Evolutionary conservation across 192 early-diverging fungal genomes (phyloP).

Genomic region (Pecoramyces ruminantium): DNA sequence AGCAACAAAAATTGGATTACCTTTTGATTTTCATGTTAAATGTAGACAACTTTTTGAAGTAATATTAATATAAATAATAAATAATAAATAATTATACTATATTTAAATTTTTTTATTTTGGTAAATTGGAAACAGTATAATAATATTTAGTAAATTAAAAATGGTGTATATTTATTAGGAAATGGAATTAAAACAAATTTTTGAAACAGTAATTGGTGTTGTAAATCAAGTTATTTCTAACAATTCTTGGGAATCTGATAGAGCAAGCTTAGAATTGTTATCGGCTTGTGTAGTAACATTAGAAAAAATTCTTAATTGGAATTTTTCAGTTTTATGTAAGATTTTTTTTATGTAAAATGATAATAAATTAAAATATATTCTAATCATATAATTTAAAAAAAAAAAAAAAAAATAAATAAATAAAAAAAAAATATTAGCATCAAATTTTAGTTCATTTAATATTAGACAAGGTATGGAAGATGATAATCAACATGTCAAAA

Average conservation of each 20-base stretch:
- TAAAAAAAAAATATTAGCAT: not conserved
- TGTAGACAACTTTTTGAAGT: constrained; percentile 47
- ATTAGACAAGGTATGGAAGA: not conserved
- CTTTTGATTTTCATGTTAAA: constrained; percentile 47
- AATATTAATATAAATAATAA: no score
- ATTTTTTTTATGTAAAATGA: no score
- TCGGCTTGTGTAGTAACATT: constrained; percentile 8
- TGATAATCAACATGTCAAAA: not conserved
- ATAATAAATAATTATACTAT: no score
- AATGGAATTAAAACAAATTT: constrained; percentile 22
- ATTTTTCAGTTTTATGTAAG: constrained; percentile 18
- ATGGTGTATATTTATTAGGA: constrained; percentile 4
- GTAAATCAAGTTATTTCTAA: constrained; percentile 21
- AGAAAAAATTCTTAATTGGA: constrained; percentile 35
- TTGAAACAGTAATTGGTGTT: constrained; percentile 25
- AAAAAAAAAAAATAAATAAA: no score
- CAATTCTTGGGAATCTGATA: not conserved
- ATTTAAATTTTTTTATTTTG: no score
- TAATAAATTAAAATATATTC: no score
- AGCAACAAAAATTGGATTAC: constrained; percentile 37
- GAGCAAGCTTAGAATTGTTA: constrained; percentile 6
- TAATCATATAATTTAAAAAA: no score
- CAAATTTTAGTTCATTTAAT: not conserved
- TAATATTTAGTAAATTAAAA: no score
- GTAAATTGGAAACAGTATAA: no score